Percentiles rank a stretch among this genome's conserved stretches.
These are phyloP conservation scores for Ambrosia hybrid DNA, from an alignment of 140 eudicot genomes.

Conservation along the genomic window DNA sequence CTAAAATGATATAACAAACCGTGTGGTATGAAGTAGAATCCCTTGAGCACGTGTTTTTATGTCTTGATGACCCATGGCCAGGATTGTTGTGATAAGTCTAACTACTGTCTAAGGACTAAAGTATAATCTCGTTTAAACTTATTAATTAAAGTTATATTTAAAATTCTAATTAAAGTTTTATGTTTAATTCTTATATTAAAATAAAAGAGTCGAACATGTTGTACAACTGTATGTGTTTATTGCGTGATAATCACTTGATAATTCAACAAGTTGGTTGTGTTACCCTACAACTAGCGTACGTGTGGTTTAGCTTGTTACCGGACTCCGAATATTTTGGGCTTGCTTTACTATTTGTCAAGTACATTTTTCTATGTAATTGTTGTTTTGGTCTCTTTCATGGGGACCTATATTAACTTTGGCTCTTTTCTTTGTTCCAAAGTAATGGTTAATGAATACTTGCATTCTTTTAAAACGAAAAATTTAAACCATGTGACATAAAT, in stretches of 20 bases:
- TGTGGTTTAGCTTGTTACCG: not conserved
- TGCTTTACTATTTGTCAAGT: not conserved
- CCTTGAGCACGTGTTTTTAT: not conserved
- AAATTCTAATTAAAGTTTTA: too few relatives aligned
- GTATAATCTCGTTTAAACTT: too few relatives aligned
- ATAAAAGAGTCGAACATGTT: too few relatives aligned
- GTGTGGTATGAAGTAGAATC: not conserved
- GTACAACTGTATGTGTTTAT: too few relatives aligned
- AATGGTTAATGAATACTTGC: not conserved
- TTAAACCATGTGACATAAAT: not conserved
- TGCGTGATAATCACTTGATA: too few relatives aligned
- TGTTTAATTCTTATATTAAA: too few relatives aligned
- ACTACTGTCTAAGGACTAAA: too few relatives aligned
- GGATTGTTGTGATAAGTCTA: not conserved
- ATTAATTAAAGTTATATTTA: too few relatives aligned
- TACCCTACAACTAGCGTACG: not conserved
- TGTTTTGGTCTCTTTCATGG: not conserved
- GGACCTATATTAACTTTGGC: not conserved
- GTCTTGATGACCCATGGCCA: not conserved
- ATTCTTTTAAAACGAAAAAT: too few relatives aligned
- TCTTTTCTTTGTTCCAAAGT: not conserved
- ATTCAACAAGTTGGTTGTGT: not conserved
- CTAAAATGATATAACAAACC: not conserved
- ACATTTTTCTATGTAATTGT: not conserved
- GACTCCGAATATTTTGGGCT: not conserved